Evolutionary conservation across 2,329 filamentous ascomycete genomes (phyloP), one percentile per base, ranked within the genome.

Genomic region (Xylariales sp.): DNA sequence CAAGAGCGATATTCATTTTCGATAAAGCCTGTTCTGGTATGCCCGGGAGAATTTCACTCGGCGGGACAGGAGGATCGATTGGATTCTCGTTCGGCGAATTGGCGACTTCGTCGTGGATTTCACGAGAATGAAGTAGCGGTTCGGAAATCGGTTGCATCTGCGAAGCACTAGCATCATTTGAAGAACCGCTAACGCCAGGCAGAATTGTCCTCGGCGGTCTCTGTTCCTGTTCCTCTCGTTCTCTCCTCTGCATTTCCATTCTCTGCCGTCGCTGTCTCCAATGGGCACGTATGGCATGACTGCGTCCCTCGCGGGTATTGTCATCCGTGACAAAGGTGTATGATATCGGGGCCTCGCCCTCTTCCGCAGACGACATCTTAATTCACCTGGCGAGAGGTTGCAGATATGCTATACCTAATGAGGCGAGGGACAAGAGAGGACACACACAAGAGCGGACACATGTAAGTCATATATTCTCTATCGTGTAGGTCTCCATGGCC

Each of bases 1-100:
- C 73, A 2, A 81, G 67, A 1, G 78, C 78, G 45, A 71, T 52
- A 16, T 75, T 75, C 64, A 80, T 56, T n/a, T 78, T 77, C 16
- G 71, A 69, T 0, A 77, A 60, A 16, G 61, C 62, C 52, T 75
- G 74, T 3, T 65, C 58, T 10, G 71, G 74, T 16, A 57, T 16
- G 3, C 14, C 36, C 8, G 1, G 30, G 3, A 30, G 30, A 4
- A 60, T 18, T 1, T 55, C 49, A 18, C 16, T 53, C 3, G 43
- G 34, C 7, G 43, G 18, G 41, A 12, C n/a, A 3, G 43, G 32
- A 28, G 39, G 18, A 16, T 54, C 55, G 46, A 56, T 30, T 5
- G 9, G 36, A 5, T 30, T 39, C 9, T 45, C 36, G 3, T 30
- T 34, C 9, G 34, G 16, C 3, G 55, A 63, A 16, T 32, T 10